phyloP scores from a whole-genome alignment of 345 rosid genomes.

The Clausena lansium region DNA sequence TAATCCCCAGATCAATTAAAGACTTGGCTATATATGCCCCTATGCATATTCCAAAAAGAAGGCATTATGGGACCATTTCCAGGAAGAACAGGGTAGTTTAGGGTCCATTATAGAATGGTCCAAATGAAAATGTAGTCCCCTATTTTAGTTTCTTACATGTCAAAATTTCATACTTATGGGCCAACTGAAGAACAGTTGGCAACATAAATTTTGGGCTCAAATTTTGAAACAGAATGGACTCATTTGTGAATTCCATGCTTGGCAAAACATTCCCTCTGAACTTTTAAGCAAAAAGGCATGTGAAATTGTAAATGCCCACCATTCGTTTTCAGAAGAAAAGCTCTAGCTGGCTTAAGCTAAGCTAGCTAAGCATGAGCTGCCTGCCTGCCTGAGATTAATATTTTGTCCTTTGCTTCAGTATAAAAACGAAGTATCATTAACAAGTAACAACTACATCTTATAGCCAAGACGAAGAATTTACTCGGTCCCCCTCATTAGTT shows the following conservation, averaged over 20 bases:
- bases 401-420: background rate
- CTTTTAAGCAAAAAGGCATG: background rate
- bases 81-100: background rate
- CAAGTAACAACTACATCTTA: background rate
- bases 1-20: background rate
- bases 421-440: conserved; percentile 7
- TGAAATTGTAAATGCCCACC: conserved; percentile 1
- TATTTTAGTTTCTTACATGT: background rate
- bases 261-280: background rate
- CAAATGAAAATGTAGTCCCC: background rate
- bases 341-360: background rate
- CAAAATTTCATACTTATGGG: background rate
- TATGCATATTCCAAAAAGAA: background rate
- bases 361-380: background rate
- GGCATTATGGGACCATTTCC: background rate
- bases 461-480: background rate
- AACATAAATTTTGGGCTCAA: background rate
- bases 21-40: background rate
- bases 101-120: background rate
- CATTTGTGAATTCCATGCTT: background rate
- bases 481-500: conserved; percentile 9
- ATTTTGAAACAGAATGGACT: background rate
- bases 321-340: background rate
- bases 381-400: background rate
- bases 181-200: background rate